phyloP scores from a whole-genome alignment of 495 filamentous ascomycete genomes.

The Hypoxylon fragiforme region DNA sequence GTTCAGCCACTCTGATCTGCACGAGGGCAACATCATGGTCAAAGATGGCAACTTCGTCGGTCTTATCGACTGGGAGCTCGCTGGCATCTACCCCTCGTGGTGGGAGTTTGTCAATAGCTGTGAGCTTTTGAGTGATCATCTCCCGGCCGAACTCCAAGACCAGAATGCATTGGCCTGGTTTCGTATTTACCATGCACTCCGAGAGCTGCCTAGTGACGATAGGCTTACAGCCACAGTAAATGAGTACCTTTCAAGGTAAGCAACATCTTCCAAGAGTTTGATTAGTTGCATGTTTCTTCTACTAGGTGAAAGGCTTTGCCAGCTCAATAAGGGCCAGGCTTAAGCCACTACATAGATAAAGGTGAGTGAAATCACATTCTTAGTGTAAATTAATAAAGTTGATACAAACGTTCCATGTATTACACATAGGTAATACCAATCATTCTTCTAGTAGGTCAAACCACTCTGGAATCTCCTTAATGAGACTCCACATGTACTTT shows the following conservation, averaged over 20 bases:
- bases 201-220: neutral
- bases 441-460: neutral
- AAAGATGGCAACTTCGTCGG: conserved; percentile 12
- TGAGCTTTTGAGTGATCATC: conserved; percentile 1
- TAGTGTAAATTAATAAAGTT: too few relatives aligned
- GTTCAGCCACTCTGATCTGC: conserved; percentile 12
- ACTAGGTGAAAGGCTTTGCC: too few relatives aligned
- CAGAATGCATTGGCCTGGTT: conserved; percentile 11
- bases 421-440: too few relatives aligned
- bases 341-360: too few relatives aligned
- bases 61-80: conserved; percentile 11
- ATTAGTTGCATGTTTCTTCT: too few relatives aligned
- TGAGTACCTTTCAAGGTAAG: too few relatives aligned
- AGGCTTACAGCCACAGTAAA: too few relatives aligned
- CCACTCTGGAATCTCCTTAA: neutral
- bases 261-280: too few relatives aligned
- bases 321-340: too few relatives aligned
- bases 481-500: neutral
- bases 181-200: conserved; percentile 9
- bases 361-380: too few relatives aligned
- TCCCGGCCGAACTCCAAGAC: neutral
- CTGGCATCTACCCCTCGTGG: conserved; percentile 16
- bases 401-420: too few relatives aligned
- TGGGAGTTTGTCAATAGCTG: conserved; percentile 23
- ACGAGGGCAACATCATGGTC: conserved; percentile 13